These are phyloP conservation scores for Blepharisma japonicum DNA, from an alignment of 73 alveolate species.

Conservation along the genomic window DNA sequence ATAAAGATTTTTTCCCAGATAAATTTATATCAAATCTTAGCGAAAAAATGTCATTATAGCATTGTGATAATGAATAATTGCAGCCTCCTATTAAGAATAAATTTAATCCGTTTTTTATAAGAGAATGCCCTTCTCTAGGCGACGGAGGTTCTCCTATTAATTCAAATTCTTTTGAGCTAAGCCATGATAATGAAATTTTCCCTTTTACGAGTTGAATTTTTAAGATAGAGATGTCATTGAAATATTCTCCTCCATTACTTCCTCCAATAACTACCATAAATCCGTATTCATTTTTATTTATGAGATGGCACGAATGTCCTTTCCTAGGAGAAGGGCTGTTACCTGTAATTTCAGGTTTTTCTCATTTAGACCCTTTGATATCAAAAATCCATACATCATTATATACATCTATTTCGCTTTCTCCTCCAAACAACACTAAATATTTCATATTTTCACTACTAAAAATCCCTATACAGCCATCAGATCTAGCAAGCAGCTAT, in stretches of 20 bases:
- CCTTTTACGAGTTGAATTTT: neutral
- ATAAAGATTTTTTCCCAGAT: neutral
- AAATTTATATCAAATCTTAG: too few relatives aligned
- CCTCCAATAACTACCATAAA: neutral
- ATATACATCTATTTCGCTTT: neutral
- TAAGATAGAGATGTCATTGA: neutral
- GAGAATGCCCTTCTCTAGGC: slow-evolving; percentile 17
- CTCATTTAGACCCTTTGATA: neutral
- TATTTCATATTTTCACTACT: neutral
- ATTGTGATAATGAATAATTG: neutral
- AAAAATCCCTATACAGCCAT: neutral
- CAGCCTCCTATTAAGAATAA: neutral
- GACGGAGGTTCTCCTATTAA: neutral
- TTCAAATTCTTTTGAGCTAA: neutral
- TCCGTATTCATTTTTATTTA: neutral
- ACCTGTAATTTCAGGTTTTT: neutral
- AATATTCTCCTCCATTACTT: neutral
- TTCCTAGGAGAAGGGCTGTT: neutral
- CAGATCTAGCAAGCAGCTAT: neutral
- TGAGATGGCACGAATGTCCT: neutral
- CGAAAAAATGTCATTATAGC: slow-evolving; percentile 5
- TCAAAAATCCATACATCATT: slow-evolving; percentile 20
- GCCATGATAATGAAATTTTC: neutral
- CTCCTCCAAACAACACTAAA: neutral
- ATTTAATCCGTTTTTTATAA: neutral